Conservation (phyloP, 2,329 filamentous ascomycete species). For the Myriosclerotinia scirpicola region DNA sequence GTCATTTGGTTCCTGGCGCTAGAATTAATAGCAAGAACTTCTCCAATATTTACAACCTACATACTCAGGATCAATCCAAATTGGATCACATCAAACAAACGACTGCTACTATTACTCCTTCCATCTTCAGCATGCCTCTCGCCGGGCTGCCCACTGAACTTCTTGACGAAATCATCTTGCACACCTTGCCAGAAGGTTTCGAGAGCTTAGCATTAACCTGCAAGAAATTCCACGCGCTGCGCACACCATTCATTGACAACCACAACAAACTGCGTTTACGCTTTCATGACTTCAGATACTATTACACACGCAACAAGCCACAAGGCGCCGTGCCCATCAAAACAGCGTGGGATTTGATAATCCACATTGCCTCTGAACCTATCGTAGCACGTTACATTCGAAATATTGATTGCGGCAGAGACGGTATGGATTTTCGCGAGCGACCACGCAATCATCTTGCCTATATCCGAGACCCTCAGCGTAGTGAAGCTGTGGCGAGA, state of each 20-base stretch:
- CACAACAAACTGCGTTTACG: background rate
- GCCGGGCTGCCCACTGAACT: background rate
- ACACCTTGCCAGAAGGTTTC: slow-evolving; percentile 2
- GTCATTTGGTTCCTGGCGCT: background rate
- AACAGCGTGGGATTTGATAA: background rate
- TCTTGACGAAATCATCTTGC: background rate
- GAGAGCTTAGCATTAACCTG: background rate
- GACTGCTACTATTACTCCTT: background rate
- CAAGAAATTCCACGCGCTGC: background rate
- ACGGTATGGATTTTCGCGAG: background rate
- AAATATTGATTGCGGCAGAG: background rate
- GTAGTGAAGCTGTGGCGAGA: background rate
- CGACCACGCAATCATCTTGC: background rate
- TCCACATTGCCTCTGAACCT: background rate
- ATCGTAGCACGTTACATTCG: background rate
- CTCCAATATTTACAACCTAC: background rate
- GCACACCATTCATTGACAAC: background rate
- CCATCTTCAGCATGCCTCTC: background rate
- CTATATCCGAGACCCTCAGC: background rate
- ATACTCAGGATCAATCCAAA: slow-evolving; percentile 1
- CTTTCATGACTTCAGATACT: slow-evolving; percentile 1
- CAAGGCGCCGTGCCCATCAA: background rate
- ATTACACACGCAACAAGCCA: background rate
- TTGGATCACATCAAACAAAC: background rate
- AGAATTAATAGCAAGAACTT: background rate